Evolutionary conservation across 352 stramenopile species (phyloP).

Genomic region (Phytopythium chamaehyphon): DNA sequence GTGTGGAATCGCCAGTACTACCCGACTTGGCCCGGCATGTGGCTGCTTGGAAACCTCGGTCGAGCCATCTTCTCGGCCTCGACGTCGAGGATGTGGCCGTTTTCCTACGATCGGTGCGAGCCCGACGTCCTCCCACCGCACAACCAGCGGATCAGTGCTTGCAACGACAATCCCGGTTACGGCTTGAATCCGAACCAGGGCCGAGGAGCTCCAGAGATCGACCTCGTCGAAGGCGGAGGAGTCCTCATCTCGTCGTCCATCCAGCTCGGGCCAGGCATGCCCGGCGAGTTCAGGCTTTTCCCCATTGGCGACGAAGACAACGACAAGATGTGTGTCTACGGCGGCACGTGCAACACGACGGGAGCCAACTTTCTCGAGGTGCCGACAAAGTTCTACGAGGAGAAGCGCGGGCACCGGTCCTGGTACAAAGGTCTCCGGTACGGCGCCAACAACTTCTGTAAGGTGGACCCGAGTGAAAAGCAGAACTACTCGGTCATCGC

Average conservation of each 20-base stretch:
- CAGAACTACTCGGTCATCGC: constrained; percentile 25
- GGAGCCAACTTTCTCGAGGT: constrained; percentile 45
- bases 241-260: constrained; percentile 84
- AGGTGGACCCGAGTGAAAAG: constrained; percentile 9
- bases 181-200: constrained; percentile 80
- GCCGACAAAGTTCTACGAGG: constrained; percentile 30
- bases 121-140: constrained; percentile 20
- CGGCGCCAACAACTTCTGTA: constrained; percentile 36
- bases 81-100: constrained; percentile 93
- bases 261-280: constrained; percentile 78
- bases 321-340: constrained; percentile 36
- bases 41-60: constrained; percentile 92
- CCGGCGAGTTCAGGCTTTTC: constrained; percentile 46
- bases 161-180: constrained; percentile 84
- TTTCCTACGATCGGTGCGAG: constrained; percentile 90
- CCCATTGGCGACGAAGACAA: constrained; percentile 18
- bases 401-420: constrained; percentile 32
- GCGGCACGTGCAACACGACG: constrained; percentile 27
- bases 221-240: constrained; percentile 89
- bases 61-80: constrained; percentile 88
- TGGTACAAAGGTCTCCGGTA: constrained; percentile 68
- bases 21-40: constrained; percentile 88
- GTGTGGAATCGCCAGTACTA: constrained; percentile 63
- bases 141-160: constrained; percentile 65
- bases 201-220: constrained; percentile 91